Evolutionary conservation across 768 basidiomycete genomes (phyloP), one percentile per base, ranked within the genome.

Genomic region (Boletellus ananas): DNA sequence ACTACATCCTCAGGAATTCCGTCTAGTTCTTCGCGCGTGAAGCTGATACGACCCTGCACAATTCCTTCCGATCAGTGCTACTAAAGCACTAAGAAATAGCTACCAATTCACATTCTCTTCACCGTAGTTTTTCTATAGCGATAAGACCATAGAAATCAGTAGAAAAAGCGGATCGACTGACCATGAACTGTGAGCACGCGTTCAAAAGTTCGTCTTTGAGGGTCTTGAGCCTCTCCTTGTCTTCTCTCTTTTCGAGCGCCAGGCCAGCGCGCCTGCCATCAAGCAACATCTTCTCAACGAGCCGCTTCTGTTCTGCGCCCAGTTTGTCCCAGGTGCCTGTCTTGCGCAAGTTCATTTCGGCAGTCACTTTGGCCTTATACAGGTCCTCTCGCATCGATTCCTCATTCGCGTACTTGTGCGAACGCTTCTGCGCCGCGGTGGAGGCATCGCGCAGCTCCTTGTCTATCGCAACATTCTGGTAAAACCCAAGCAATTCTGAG

Each of bases 1-100:
- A 92, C 61, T 17, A 93, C 88, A 60, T 90, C 88, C 21, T 74
- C 72, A 1, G 90, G 89, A 20, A 94, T 84, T 27, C 91, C 91
- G 46, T 84, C 81, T 37, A 94, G 76, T 60, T 92, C 86, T 52
- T 86, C 80, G 21, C 69, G 69, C 0, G 84, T 87, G 59, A 90
- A 87, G 10, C 77, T 73, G 37, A 90, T 71, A 25, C 69, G 65
- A 14, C 77, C 81, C 87, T 90, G 50, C 16, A 29, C 18, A 60
- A 35, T 34, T 46, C 34, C 8, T 43, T 34, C 20, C 31, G 6
- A 38, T 42, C 43, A 25, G 35, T 18, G 43, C 17, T 3, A 4
- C n/a, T 8, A 25, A 52, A 11, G 18, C 11, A 4, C 6, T 3
- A 14, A 43, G 33, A 29, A 7, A 29, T 7, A 8, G 29, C 29